Evolutionary conservation across 306 rosid species (phyloP).

Genomic region (Vigna reflexopilosa): DNA sequence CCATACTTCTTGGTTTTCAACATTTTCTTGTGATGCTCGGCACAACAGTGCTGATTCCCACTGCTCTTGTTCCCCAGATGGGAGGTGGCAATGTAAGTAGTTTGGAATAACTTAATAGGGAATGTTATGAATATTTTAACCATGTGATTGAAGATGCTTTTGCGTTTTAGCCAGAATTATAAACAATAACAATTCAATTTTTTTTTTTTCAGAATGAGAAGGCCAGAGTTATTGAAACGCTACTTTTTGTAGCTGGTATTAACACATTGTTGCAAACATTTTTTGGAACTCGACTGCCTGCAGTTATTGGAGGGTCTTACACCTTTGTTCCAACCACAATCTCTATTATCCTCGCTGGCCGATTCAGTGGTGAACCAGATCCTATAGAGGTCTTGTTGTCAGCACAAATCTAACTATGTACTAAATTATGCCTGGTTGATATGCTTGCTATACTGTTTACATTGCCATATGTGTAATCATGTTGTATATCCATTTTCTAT

Average conservation of each 20-base stretch:
- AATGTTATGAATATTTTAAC: constrained; percentile 27
- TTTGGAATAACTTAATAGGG: constrained; percentile 4
- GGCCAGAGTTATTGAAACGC: constrained; percentile 90
- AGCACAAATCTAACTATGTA: constrained; percentile 44
- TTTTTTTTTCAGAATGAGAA: constrained; percentile 74
- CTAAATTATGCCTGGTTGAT: constrained; percentile 34
- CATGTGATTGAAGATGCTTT: constrained; percentile 7
- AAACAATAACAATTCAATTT: background rate
- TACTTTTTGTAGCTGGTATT: constrained; percentile 95
- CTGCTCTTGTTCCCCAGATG: constrained; percentile 99
- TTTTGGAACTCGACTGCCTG: constrained; percentile 89
- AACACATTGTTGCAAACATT: constrained; percentile 85
- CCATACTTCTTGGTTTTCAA: constrained; percentile 98
- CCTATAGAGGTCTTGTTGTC: constrained; percentile 71
- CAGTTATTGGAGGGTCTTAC: constrained; percentile 94
- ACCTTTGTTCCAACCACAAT: constrained; percentile 93
- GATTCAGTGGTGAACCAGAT: constrained; percentile 64
- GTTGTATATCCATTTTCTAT: constrained; percentile 6
- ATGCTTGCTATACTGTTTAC: constrained; percentile 27
- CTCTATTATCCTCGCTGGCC: constrained; percentile 90
- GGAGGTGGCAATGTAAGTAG: constrained; percentile 97
- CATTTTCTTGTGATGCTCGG: constrained; percentile 99
- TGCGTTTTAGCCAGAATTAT: background rate
- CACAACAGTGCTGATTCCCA: constrained; percentile 93
- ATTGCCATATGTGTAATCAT: constrained; percentile 14